A percentile compares a stretch with the other conserved stretches of the same genome.
Conservation (phyloP, 495 filamentous ascomycete species). For the Annulohypoxylon bovei region DNA sequence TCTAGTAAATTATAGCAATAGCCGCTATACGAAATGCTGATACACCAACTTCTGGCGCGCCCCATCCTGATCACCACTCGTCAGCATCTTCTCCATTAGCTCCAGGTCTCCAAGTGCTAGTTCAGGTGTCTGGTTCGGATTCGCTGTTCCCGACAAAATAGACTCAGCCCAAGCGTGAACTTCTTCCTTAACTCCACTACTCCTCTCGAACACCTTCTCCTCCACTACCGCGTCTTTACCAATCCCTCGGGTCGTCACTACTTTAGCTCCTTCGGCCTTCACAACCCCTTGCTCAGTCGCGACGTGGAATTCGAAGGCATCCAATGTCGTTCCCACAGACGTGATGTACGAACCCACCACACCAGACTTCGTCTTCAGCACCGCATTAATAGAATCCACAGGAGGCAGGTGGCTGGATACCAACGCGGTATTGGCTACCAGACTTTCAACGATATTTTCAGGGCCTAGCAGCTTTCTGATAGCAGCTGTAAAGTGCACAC, state of each 20-base stretch:
- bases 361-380: constrained; percentile 67
- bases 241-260: constrained; percentile 53
- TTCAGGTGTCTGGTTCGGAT: constrained; percentile 68
- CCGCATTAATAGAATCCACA: constrained; percentile 77
- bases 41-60: constrained; percentile 52
- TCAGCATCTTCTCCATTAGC: constrained; percentile 71
- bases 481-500: constrained; percentile 76
- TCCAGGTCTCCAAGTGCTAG: constrained; percentile 76
- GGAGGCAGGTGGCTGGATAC: constrained; percentile 72
- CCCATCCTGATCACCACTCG: constrained; percentile 68
- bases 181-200: constrained; percentile 70
- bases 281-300: constrained; percentile 65
- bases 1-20: constrained; percentile 40
- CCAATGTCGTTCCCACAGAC: constrained; percentile 71
- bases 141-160: constrained; percentile 57
- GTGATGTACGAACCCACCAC: constrained; percentile 68
- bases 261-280: constrained; percentile 48
- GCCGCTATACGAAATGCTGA: constrained; percentile 39
- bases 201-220: constrained; percentile 65
- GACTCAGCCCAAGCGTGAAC: constrained; percentile 72
- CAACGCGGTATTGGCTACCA: constrained; percentile 69
- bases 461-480: constrained; percentile 67
- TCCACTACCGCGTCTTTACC: constrained; percentile 53
- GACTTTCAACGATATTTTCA: constrained; percentile 57
- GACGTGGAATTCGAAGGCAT: constrained; percentile 60